Base-by-base conservation (phyloP, 805 yeast genomes). In the Kodamaea restingae region DNA sequence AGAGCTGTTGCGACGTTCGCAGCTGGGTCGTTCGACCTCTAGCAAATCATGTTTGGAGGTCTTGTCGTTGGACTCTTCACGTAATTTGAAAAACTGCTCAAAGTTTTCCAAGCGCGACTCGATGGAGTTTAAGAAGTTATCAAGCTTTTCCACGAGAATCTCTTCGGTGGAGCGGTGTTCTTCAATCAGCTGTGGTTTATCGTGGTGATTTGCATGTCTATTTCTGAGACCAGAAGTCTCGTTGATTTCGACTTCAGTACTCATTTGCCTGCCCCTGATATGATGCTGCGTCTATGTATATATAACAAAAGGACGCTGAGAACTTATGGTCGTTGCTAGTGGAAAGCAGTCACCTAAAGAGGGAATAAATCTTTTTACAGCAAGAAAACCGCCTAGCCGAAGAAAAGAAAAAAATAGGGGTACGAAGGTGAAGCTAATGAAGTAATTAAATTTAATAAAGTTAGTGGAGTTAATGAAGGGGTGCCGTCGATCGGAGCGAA, bases 91-190 rank as follows among this genome's bases (percentile, higher is more conserved):
- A 42, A 58, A 68, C 43, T 57, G 60, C 35, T 68, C 73, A 42
- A 68, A 68, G 35, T 56, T 60, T 33, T 62, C 67, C 24, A 68
- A 45, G 15, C 71, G 46, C 9, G 65, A 56, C 43, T 68, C 73
- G n/a, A 68, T 61, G 7, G 70, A 63, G n/a, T 69, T 58, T 15
- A 68, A 51, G 39, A 68, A 68, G n/a, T 48, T 46, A 39, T 68
- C 73, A 25, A 68, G 46, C 36, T 61, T 63, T 40, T 67, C 73
- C 6, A 67, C 63, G 41, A 68, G 53, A 2, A 63, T 39, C 46
- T 67, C 73, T 35, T 68, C 73, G 0, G 71, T 60, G 2, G 31
- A 27, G 15, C 31, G 22, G 7, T 20, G 22, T 8, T 20, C 22
- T 5, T 20, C 22, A 20, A 8, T 20, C 22, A 20, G 22, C 22